A percentile compares a stretch with the other conserved stretches of the same genome.
Conservation (phyloP, 768 basidiomycete genomes). For the Suillus plorans region DNA sequence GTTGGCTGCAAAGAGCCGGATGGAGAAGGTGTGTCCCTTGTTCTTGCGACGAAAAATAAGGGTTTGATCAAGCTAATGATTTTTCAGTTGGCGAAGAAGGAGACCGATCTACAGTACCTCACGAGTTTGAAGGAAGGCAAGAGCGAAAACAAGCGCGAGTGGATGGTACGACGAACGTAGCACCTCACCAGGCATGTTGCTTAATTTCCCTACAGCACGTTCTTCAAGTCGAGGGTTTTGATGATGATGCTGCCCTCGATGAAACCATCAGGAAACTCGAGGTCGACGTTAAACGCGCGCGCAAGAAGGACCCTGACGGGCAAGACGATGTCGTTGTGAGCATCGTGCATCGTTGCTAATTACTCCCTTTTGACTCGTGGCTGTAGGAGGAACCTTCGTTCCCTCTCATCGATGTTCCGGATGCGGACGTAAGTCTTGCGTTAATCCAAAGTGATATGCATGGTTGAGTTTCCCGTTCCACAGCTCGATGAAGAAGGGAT, state of each 20-base stretch:
- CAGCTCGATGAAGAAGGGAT: conserved; percentile 87
- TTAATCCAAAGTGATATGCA: not conserved
- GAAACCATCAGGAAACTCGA: conserved; percentile 88
- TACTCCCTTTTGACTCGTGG: not conserved
- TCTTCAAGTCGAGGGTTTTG: conserved; percentile 67
- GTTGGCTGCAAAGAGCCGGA: conserved; percentile 78
- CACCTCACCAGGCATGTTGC: not conserved
- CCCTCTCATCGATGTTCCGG: conserved; percentile 89
- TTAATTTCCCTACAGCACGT: conserved; percentile 41
- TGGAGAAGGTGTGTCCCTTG: conserved; percentile 67
- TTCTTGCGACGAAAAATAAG: not conserved
- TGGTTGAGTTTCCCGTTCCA: not conserved
- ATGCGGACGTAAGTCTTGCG: conserved; percentile 67
- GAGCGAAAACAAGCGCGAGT: conserved; percentile 67
- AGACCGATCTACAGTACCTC: conserved; percentile 68
- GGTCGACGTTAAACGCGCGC: conserved; percentile 65
- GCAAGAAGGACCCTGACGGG: conserved; percentile 78
- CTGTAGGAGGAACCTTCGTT: conserved; percentile 79
- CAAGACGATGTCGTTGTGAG: conserved; percentile 62
- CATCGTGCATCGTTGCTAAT: not conserved
- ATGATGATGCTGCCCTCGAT: conserved; percentile 77
- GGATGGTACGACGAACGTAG: conserved; percentile 49
- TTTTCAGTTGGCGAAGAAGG: conserved; percentile 68
- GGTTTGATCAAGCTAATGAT: not conserved
- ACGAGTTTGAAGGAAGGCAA: conserved; percentile 63